Evolutionary conservation across 169 alveolate species (phyloP), one percentile per base, ranked within the genome.

Genomic region (Plasmodium berghei): DNA sequence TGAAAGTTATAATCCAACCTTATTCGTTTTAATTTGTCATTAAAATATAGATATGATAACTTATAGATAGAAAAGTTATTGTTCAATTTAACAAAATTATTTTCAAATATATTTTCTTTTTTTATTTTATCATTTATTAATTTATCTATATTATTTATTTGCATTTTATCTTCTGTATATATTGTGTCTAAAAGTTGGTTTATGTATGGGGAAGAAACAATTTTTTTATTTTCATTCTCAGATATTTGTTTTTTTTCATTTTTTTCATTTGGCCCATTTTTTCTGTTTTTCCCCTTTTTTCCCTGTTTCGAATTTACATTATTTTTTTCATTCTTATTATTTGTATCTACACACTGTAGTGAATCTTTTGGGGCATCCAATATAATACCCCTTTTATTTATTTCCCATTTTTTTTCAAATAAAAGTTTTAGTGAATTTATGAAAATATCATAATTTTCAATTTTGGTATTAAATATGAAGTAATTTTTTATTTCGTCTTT

Each of bases 41-140:
- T 77, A 59, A 77, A 77, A 45, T 64, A 77, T 2, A 77, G 69
- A 69, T 77, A 77, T 6, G 89, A 77, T 45, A 77, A 28, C 24
- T 64, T 77, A 64, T 77, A 77, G 10, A 77, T 64, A n/a, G 58
- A 48, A 14, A 77, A n/a, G 16, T 77, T 77, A 18, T 77, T 77
- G 12, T 64, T 77, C 5, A 77, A 18, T 64, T 48, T 28, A 18
- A 45, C 49, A 58, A 2, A 58, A 22, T 18, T 18, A 10, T 40
- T 52, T 0, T 77, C 62, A 28, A 77, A 77, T 10, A 20, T 5
- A 12, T 77, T 77, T 20, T 66, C 89, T 45, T 77, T 77, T 49
- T 63, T 77, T 6, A 77, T 58, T 52, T 45, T 52, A n/a, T 54
- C 72, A 40, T 77, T 63, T 45, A 77, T 59, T 18, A 16, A 14